phyloP scores from a whole-genome alignment of 805 yeast species.

The Ogataea glucozyma region DNA sequence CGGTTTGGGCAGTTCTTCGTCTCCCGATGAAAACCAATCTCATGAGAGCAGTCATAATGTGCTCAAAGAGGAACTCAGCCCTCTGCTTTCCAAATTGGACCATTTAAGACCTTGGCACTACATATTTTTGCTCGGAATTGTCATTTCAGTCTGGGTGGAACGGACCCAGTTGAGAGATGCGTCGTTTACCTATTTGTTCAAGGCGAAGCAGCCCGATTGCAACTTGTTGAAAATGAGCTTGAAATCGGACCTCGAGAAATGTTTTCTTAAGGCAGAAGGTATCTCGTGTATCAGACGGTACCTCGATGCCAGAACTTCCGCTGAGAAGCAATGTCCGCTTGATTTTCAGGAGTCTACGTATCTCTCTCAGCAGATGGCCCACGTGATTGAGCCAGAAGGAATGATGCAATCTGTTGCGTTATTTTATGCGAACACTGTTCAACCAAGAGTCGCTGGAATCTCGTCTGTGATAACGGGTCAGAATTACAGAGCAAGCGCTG shows the following conservation, averaged over 20 bases:
- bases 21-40: background rate
- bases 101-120: conserved; percentile 18
- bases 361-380: conserved; percentile 7
- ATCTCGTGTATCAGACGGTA: conserved; percentile 15
- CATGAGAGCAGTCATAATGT: background rate
- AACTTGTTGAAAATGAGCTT: conserved; percentile 4
- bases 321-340: conserved; percentile 14
- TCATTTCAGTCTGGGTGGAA: conserved; percentile 14
- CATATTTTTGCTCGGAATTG: conserved; percentile 13
- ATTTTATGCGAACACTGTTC: background rate
- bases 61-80: background rate
- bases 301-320: conserved; percentile 11
- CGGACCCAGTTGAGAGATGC: conserved; percentile 6
- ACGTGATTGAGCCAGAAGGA: conserved; percentile 1
- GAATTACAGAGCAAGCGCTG: background rate
- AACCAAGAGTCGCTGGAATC: background rate
- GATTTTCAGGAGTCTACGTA: conserved; percentile 11
- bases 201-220: conserved; percentile 11
- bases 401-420: background rate
- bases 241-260: conserved; percentile 11
- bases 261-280: conserved; percentile 10
- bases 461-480: background rate
- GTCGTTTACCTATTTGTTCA: conserved; percentile 1
- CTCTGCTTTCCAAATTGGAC: conserved; percentile 4
- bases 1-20: background rate